Base-by-base conservation (phyloP, 345 rosid species). In the Pugionium cornutum region DNA sequence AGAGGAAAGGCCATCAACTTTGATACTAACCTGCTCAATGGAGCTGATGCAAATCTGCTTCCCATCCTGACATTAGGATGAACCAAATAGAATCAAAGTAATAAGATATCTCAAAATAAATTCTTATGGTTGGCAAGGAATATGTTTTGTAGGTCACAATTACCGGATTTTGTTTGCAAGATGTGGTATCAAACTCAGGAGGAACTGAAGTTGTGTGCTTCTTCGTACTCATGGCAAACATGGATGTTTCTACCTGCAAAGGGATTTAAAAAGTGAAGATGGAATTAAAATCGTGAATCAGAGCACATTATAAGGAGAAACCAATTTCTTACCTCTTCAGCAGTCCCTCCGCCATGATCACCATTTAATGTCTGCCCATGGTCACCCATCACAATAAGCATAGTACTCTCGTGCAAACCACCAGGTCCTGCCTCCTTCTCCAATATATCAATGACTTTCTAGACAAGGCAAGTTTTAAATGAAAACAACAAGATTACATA, bases 271-370 rank as follows among this genome's bases (percentile, higher is more conserved):
- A 67, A 64, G 76, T 70, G 62, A 74, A 62, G 47, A 62, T 47
- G 57, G 70, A 39, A 26, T 11, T 28, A 53, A 64, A 62, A 63
- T 43, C 32, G 9, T 44, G 31, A 65, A 68, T 62, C 34, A 36
- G 64, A 72, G 48, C 39, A 46, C 50, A 44, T 18, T 28, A 39
- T 30, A 62, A 66, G 55, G 59, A 50, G n/a, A 49, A 65, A 74
- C 31, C 69, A 52, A 33, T 45, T 67, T 36, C 45, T 50, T 52
- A 92, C 98, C 90, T 89, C 96, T 81, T 89, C 96, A 36, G 91
- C 78, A 79, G 89, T 84, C 53, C 97, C 98, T 73, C 98, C 98
- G 44, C 98, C 98, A 80, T 92, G 98, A 84, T 92, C 98, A 56
- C 98, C 98, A 61, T 89, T 88, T 63, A 86, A 53, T 52, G 98